These are phyloP conservation scores for Aristolochia californica DNA, from an alignment of 164 flowering plant genomes.

Conservation along the genomic window DNA sequence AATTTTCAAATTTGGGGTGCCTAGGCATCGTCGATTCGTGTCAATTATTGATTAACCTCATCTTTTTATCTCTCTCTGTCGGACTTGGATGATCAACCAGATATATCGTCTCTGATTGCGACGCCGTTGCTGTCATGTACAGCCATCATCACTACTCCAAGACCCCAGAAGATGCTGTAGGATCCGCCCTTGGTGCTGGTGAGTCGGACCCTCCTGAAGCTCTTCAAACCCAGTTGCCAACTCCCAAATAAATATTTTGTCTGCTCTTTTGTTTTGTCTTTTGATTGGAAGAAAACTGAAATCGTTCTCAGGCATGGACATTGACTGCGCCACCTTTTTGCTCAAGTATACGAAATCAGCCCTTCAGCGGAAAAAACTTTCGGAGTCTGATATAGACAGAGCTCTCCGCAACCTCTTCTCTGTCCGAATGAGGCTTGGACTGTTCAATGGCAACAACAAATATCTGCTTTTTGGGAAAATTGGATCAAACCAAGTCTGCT, in stretches of 20 bases:
- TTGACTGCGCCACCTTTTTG: slow-evolving; percentile 63
- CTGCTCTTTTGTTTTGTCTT: too few species aligned
- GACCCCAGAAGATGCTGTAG: slow-evolving; percentile 82
- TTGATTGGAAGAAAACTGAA: background rate
- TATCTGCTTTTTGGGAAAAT: slow-evolving; percentile 34
- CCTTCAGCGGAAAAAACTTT: slow-evolving; percentile 35
- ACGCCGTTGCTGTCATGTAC: slow-evolving; percentile 60
- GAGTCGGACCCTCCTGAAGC: background rate
- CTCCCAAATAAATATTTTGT: too few species aligned
- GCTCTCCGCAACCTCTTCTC: slow-evolving; percentile 71
- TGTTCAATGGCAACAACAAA: slow-evolving; percentile 57
- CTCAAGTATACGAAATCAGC: slow-evolving; percentile 54
- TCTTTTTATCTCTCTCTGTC: too few species aligned
- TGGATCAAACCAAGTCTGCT: slow-evolving; percentile 34
- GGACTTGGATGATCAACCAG: slow-evolving; percentile 21
- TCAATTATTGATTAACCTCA: too few species aligned
- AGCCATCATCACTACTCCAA: slow-evolving; percentile 52
- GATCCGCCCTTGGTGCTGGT: slow-evolving; percentile 80
- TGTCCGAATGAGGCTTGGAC: slow-evolving; percentile 68
- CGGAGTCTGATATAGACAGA: slow-evolving; percentile 42
- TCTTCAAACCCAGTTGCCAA: too few species aligned
- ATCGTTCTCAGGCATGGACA: slow-evolving; percentile 61
- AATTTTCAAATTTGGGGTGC: too few species aligned
- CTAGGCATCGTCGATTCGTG: too few species aligned
- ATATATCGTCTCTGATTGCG: slow-evolving; percentile 90